Evolutionary conservation across 805 yeast genomes (phyloP).

Genomic region (Priceomyces castillae): DNA sequence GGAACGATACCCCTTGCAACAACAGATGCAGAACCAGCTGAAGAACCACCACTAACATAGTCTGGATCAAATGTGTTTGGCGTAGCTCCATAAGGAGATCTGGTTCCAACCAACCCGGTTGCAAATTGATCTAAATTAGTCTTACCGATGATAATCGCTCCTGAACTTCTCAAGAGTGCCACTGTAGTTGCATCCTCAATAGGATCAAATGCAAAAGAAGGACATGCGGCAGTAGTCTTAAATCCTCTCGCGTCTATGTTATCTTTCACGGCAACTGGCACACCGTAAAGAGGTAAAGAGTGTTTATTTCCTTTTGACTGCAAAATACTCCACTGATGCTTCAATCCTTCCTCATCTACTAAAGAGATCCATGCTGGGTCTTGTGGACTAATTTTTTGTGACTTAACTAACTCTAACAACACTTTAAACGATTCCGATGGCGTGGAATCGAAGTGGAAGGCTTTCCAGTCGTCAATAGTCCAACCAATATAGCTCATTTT

Average conservation of each 20-base stretch:
- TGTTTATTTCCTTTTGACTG: slow-evolving; percentile 57
- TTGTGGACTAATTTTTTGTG: slow-evolving; percentile 43
- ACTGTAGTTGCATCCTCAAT: slow-evolving; percentile 74
- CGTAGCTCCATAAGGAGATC: slow-evolving; percentile 93
- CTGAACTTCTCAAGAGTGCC: slow-evolving; percentile 69
- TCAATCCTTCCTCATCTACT: slow-evolving; percentile 57
- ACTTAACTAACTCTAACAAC: slow-evolving; percentile 44
- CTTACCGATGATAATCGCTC: slow-evolving; percentile 91
- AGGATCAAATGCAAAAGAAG: slow-evolving; percentile 72
- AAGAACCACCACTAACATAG: slow-evolving; percentile 93
- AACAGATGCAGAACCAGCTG: slow-evolving; percentile 92
- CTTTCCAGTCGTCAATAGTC: slow-evolving; percentile 77
- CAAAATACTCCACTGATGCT: slow-evolving; percentile 75
- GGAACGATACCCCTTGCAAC: slow-evolving; percentile 92
- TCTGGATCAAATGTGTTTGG: slow-evolving; percentile 70
- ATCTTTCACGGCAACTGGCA: slow-evolving; percentile 92
- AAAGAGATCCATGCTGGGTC: slow-evolving; percentile 95
- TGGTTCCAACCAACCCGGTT: slow-evolving; percentile 91
- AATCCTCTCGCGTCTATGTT: slow-evolving; percentile 85
- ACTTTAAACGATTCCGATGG: slow-evolving; percentile 57
- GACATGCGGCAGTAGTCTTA: slow-evolving; percentile 94
- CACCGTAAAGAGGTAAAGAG: slow-evolving; percentile 78
- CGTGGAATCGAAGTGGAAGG: slow-evolving; percentile 60
- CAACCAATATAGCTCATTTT: slow-evolving; percentile 53
- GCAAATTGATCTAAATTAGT: slow-evolving; percentile 97